Evolutionary conservation across 257 asterid species (phyloP).

Genomic region (Solanum appendiculatum): DNA sequence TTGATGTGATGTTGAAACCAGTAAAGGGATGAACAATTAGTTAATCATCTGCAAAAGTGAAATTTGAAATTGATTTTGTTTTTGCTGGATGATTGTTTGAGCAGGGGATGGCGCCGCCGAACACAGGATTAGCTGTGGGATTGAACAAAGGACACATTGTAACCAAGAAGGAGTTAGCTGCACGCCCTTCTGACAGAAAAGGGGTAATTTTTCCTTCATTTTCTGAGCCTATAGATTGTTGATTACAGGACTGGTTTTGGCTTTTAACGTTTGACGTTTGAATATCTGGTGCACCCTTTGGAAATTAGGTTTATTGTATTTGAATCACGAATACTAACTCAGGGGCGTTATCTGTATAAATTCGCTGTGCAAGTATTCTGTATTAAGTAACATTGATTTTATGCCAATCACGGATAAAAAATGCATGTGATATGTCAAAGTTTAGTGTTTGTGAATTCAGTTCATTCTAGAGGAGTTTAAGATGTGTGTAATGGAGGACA

Average conservation of each 20-base stretch:
- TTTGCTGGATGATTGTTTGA: background rate
- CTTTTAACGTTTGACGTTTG: background rate
- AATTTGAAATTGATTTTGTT: background rate
- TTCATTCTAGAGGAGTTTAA: background rate
- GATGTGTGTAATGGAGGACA: background rate
- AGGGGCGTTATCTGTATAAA: background rate
- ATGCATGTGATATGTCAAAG: background rate
- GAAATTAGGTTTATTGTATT: background rate
- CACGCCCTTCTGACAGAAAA: constrained; percentile 84
- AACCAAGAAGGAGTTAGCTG: constrained; percentile 72
- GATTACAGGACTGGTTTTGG: background rate
- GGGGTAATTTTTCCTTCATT: constrained; percentile 42
- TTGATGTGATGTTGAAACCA: background rate
- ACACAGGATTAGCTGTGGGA: constrained; percentile 67
- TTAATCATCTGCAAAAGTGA: background rate
- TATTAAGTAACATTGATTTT: background rate
- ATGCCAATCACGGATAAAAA: background rate
- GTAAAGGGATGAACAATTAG: background rate
- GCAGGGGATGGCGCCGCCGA: constrained; percentile 77
- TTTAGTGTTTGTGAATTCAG: too few relatives aligned
- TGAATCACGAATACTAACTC: background rate
- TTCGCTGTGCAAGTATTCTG: background rate
- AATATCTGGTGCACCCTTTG: background rate
- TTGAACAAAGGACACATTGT: constrained; percentile 75
- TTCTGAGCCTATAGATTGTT: background rate